A percentile compares a stretch with the other conserved stretches of the same genome.
Evolutionary conservation across 2,329 filamentous ascomycete species (phyloP).

Genomic region (Rutstroemia sp.): DNA sequence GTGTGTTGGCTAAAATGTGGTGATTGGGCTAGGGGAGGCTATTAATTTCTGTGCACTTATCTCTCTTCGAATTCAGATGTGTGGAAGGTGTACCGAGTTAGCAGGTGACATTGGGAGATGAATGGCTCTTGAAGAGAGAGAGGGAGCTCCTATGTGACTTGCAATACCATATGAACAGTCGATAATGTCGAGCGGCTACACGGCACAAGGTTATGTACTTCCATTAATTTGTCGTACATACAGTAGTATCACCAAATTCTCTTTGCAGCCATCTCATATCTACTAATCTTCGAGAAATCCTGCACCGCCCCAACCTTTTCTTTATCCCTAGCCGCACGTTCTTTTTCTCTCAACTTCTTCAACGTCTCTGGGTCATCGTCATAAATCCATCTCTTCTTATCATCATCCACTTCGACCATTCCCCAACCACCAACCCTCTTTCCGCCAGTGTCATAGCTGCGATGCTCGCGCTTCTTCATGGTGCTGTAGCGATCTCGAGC

Average conservation of each 20-base stretch:
- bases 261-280: slow-evolving; percentile 96
- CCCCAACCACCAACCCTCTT: slow-evolving; percentile 76
- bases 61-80: no score
- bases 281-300: slow-evolving; percentile 58
- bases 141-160: no score
- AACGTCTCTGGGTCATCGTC: slow-evolving; percentile 72
- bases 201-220: background rate
- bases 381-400: slow-evolving; percentile 79
- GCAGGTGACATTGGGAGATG: no score
- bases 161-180: no score
- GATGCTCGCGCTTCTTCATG: slow-evolving; percentile 63
- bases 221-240: background rate
- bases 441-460: slow-evolving; percentile 60
- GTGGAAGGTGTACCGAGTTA: no score
- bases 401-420: slow-evolving; percentile 80
- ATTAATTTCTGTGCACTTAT: no score
- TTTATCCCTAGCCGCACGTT: slow-evolving; percentile 52
- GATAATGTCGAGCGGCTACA: background rate
- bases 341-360: slow-evolving; percentile 52
- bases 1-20: no score
- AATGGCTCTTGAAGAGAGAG: no score
- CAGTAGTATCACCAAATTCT: slow-evolving; percentile 68
- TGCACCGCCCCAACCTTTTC: slow-evolving; percentile 40
- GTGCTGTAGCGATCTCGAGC: slow-evolving; percentile 69
- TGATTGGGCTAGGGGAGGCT: no score